Evolutionary conservation across 2,329 filamentous ascomycete genomes (phyloP).

Genomic region (Sporothrix humicola): DNA sequence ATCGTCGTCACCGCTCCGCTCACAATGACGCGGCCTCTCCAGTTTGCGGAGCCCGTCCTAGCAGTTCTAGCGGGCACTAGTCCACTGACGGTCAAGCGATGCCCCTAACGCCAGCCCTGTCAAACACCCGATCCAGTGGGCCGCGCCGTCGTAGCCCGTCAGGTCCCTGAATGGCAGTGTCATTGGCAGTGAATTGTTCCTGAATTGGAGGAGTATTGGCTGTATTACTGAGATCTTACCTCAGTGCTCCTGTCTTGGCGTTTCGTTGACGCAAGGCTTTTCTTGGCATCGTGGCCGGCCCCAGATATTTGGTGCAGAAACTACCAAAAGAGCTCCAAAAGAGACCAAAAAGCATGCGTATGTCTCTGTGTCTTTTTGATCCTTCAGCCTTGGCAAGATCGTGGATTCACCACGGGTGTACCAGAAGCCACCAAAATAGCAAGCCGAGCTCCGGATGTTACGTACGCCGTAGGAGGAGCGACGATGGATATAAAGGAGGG

Average conservation of each 20-base stretch:
- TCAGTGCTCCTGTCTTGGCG: background rate
- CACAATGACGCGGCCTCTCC: slow-evolving; percentile 15
- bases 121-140: background rate
- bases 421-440: too few relatives aligned
- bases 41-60: background rate
- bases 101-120: background rate
- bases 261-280: slow-evolving; percentile 11
- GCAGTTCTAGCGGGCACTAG: slow-evolving; percentile 13
- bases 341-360: background rate
- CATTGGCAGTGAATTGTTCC: background rate
- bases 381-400: slow-evolving; percentile 7
- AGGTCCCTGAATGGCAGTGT: background rate
- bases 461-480: too few relatives aligned
- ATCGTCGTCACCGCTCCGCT: background rate
- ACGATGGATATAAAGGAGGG: background rate
- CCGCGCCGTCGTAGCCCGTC: background rate
- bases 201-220: background rate
- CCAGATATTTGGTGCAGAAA: too few relatives aligned
- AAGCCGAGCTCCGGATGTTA: background rate
- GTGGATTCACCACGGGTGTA: too few relatives aligned
- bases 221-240: background rate
- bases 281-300: background rate
- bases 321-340: too few relatives aligned
- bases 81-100: background rate
- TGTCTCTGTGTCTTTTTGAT: background rate